These are phyloP conservation scores for Trypanosoma lewisi DNA, from an alignment of 208 protist genomes.

Conservation along the genomic window DNA sequence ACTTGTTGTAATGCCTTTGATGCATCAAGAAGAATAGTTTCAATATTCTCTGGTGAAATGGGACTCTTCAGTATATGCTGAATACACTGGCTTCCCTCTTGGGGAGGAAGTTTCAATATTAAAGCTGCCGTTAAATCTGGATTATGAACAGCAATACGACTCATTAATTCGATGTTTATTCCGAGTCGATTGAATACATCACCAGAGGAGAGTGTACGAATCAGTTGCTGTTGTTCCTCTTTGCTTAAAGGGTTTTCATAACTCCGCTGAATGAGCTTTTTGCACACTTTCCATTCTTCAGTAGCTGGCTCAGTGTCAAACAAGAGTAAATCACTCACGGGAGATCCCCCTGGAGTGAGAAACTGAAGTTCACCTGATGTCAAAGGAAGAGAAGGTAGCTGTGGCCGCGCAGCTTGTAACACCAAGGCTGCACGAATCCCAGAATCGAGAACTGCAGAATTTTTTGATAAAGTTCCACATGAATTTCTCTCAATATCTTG, in stretches of 20 bases:
- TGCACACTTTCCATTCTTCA: conserved; percentile 38
- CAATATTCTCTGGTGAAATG: conserved; percentile 37
- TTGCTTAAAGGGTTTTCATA: conserved; percentile 31
- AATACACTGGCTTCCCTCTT: conserved; percentile 35
- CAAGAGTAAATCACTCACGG: conserved; percentile 40
- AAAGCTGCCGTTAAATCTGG: conserved; percentile 52
- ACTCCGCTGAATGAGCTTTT: conserved; percentile 33
- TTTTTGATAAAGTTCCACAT: conserved; percentile 37
- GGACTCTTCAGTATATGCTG: conserved; percentile 48
- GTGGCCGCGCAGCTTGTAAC: conserved; percentile 30
- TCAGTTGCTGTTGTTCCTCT: conserved; percentile 37
- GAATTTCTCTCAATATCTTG: conserved; percentile 44
- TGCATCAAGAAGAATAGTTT: conserved; percentile 49
- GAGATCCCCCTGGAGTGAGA: conserved; percentile 29
- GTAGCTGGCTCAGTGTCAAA: conserved; percentile 38
- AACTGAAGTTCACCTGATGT: conserved; percentile 55
- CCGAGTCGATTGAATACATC: conserved; percentile 39
- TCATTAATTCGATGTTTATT: conserved; percentile 35
- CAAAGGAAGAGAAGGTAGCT: conserved; percentile 50
- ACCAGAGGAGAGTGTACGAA: conserved; percentile 32
- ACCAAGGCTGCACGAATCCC: conserved; percentile 32
- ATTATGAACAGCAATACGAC: conserved; percentile 47
- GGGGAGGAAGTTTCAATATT: conserved; percentile 39
- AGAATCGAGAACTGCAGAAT: conserved; percentile 39
- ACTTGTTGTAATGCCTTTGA: conserved; percentile 49